Percentiles rank a stretch among this genome's conserved stretches.
These are phyloP conservation scores for Laburnicola sp. DNA, from an alignment of 2,329 filamentous ascomycete genomes.

Conservation along the genomic window DNA sequence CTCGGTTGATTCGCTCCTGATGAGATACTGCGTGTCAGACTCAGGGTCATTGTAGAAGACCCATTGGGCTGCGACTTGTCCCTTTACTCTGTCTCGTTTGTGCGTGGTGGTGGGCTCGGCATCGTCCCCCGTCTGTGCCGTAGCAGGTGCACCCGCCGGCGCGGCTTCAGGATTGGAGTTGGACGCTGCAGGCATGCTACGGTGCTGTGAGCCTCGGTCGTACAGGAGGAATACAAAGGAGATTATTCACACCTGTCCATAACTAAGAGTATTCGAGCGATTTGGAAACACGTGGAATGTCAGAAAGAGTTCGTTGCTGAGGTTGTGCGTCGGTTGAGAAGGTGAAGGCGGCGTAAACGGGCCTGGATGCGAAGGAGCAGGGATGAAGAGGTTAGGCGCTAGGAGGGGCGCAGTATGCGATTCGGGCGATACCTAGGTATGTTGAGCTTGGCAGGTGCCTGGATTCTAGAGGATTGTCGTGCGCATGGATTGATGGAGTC, in stretches of 20 bases:
- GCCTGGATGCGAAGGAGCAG: too few species aligned
- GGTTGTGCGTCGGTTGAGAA: slow-evolving; percentile 4
- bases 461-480: too few species aligned
- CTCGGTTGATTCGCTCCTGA: slow-evolving; percentile 2
- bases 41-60: slow-evolving; percentile 3
- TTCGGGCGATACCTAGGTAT: background rate
- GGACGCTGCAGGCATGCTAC: slow-evolving; percentile 2
- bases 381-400: background rate
- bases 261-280: slow-evolving; percentile 1
- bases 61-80: background rate
- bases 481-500: too few species aligned
- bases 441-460: background rate
- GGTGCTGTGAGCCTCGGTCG: background rate
- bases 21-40: slow-evolving; percentile 5
- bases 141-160: slow-evolving; percentile 2
- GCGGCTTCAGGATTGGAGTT: slow-evolving; percentile 3
- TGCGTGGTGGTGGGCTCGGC: background rate
- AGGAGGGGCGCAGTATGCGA: slow-evolving; percentile 3
- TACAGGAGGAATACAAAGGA: slow-evolving; percentile 2
- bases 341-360: background rate
- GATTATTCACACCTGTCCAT: background rate
- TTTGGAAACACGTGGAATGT: slow-evolving; percentile 6
- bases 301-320: slow-evolving; percentile 3
- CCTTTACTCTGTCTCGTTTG: slow-evolving; percentile 3
- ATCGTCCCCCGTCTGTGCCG: background rate